phyloP scores from a whole-genome alignment of 306 rosid genomes.

The Rubus parviflorus region DNA sequence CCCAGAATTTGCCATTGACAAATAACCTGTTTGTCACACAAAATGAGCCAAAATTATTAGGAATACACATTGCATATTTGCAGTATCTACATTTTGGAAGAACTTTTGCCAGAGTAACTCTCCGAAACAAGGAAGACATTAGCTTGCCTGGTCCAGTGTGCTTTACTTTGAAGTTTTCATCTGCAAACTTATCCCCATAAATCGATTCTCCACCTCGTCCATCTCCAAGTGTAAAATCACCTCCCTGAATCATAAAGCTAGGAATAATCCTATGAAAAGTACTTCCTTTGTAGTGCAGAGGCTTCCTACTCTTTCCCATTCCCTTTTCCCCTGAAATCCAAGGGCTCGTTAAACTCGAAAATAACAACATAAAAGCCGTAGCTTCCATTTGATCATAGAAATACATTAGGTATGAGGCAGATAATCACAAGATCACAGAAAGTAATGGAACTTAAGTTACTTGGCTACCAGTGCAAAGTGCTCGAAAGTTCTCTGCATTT shows the following conservation, averaged over 20 bases:
- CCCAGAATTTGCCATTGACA: constrained; percentile 93
- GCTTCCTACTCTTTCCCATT: constrained; percentile 53
- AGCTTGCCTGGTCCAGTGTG: constrained; percentile 75
- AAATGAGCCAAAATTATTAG: neutral
- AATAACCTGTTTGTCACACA: constrained; percentile 49
- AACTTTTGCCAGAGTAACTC: constrained; percentile 9
- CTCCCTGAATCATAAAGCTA: constrained; percentile 87
- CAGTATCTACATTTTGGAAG: neutral
- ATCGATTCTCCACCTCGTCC: constrained; percentile 91
- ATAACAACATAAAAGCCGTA: constrained; percentile 10
- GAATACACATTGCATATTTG: neutral
- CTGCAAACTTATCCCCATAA: constrained; percentile 70
- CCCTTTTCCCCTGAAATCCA: constrained; percentile 83
- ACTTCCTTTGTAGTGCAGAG: constrained; percentile 78
- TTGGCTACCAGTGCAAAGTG: constrained; percentile 84
- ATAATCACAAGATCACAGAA: constrained; percentile 9
- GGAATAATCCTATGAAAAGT: constrained; percentile 80
- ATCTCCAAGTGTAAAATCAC: constrained; percentile 80
- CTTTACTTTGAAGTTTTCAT: constrained; percentile 75
- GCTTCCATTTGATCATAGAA: constrained; percentile 8
- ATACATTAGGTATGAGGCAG: neutral
- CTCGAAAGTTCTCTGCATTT: constrained; percentile 81
- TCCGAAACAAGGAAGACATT: constrained; percentile 5
- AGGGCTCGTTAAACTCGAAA: constrained; percentile 7
- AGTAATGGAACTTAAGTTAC: constrained; percentile 36